phyloP scores from a whole-genome alignment of 148 eudicot genomes.

The Vaccinium myrtillus region DNA sequence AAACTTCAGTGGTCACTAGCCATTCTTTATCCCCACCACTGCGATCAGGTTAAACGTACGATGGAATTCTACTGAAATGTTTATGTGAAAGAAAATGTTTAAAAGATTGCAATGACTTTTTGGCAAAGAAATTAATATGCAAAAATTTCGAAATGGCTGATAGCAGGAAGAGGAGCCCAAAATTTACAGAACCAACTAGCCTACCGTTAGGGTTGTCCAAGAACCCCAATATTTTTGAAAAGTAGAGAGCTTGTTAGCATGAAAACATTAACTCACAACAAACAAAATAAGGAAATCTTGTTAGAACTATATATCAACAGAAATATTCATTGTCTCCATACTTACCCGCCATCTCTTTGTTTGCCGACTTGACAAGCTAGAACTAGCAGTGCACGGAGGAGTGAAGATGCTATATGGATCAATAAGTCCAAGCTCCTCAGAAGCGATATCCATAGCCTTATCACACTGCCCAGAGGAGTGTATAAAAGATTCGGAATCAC shows the following conservation, averaged over 20 bases:
- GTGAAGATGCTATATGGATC: constrained; percentile 92
- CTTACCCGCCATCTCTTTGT: constrained; percentile 51
- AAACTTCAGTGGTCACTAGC: neutral
- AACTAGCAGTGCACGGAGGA: constrained; percentile 80
- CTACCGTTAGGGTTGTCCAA: neutral
- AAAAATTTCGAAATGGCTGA: neutral
- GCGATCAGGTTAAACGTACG: neutral
- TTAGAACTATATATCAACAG: neutral
- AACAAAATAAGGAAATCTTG: neutral
- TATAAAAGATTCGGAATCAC: constrained; percentile 63
- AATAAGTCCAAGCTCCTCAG: constrained; percentile 71
- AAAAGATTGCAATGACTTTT: neutral
- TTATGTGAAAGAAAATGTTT: neutral
- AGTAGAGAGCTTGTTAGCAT: neutral
- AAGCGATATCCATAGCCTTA: constrained; percentile 48
- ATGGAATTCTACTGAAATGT: neutral
- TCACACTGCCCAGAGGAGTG: constrained; percentile 60
- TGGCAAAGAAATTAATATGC: neutral
- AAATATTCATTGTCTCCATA: neutral
- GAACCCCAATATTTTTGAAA: neutral
- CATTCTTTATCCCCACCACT: neutral
- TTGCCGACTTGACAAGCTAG: constrained; percentile 36
- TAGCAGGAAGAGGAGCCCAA: neutral
- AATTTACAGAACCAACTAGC: neutral
- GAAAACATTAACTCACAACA: neutral